Conservation (phyloP, 2,329 filamentous ascomycete genomes). For the Cladosporium colombiae region DNA sequence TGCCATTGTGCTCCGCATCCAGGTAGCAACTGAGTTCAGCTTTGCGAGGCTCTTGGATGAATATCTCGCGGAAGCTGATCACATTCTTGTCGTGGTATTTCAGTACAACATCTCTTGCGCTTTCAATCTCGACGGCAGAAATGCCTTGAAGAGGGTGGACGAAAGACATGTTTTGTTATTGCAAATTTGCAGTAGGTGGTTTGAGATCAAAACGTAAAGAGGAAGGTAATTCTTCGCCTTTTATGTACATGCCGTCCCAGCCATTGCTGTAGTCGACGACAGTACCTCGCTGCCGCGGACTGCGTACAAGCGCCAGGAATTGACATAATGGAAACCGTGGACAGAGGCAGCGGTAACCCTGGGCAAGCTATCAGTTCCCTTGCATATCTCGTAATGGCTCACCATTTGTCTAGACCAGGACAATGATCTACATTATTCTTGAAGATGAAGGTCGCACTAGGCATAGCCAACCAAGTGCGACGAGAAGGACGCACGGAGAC, state of each 20-base stretch:
- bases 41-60: slow-evolving; percentile 35
- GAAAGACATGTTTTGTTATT: not conserved
- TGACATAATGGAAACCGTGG: not conserved
- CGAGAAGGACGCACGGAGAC: not conserved
- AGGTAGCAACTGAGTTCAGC: slow-evolving; percentile 31
- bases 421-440: not conserved
- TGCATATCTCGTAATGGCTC: not conserved
- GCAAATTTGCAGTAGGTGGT: not conserved
- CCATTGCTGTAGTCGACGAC: not conserved
- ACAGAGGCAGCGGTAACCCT: not conserved
- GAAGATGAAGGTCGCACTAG: not conserved
- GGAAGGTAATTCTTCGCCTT: not conserved
- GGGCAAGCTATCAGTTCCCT: not conserved
- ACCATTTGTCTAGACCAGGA: not conserved
- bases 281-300: not conserved
- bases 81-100: not conserved
- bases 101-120: not conserved
- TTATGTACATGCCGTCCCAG: not conserved
- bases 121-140: not conserved
- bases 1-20: slow-evolving; percentile 37
- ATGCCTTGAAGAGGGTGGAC: not conserved
- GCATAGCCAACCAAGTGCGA: not conserved
- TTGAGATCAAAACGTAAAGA: not conserved
- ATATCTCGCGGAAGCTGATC: slow-evolving; percentile 33
- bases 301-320: not conserved